Conservation (phyloP, 768 basidiomycete species). For the Rhodotorula toruloides region DNA sequence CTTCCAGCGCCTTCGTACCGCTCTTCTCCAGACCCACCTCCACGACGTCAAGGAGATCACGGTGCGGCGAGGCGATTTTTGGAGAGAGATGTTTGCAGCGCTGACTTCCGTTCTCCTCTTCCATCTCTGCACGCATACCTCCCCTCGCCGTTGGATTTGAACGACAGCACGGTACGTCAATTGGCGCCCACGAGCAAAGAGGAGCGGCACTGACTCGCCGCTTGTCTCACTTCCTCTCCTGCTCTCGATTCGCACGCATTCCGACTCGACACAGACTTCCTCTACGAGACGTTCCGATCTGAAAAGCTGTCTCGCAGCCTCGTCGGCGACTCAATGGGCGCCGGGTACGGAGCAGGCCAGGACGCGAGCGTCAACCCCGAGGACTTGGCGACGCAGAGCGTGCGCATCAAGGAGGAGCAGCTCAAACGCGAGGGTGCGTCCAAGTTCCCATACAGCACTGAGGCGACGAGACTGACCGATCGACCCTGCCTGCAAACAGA, state of each 20-base stretch:
- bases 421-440: conserved; percentile 65
- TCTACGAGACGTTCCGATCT: conserved; percentile 79
- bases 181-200: accelerated
- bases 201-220: background rate
- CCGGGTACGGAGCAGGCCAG: conserved; percentile 50
- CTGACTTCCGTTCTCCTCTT: background rate
- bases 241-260: background rate
- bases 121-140: background rate
- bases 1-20: conserved; percentile 85
- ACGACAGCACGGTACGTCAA: conserved; percentile 12
- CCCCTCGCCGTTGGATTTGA: background rate
- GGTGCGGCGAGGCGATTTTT: background rate
- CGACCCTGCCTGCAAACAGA: background rate
- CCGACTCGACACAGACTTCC: conserved; percentile 55
- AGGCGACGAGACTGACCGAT: conserved; percentile 48
- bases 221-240: background rate
- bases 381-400: conserved; percentile 92
- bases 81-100: background rate
- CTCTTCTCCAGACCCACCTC: conserved; percentile 87
- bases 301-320: conserved; percentile 93
- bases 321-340: conserved; percentile 55
- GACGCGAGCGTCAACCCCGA: conserved; percentile 63
- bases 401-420: conserved; percentile 98
- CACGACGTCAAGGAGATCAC: conserved; percentile 72
- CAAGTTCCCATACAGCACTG: conserved; percentile 64